Base-by-base conservation (phyloP, 169 alveolate genomes). In the Plasmodium fragile region DNA sequence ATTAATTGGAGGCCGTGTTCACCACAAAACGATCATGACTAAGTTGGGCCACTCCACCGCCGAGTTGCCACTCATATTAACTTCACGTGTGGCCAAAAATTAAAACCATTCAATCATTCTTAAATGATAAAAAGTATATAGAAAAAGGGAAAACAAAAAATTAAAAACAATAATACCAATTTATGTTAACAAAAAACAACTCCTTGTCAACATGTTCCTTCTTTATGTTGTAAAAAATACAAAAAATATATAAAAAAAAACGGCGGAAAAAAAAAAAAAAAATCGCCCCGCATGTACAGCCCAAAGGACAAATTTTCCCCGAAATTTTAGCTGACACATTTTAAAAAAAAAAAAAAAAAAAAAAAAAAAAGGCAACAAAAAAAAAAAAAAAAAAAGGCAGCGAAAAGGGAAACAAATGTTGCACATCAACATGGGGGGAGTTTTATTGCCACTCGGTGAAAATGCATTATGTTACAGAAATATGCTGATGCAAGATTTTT, bases 271-370 rank as follows among this genome's bases (percentile, higher is more conserved):
- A 81, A 8, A 52, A 32, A 81, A 30, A 79, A 18, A 45, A 3
- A 45, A 49, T 41, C 4, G 25, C 79, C n/a, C 13, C 22, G 34
- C 22, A 16, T 75, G 53, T 78, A 59, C 53, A 78, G 39, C 45
- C 53, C n/a, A 18, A 34, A 78, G n/a, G n/a, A 36, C 41, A 78
- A 10, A 36, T 39, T n/a, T 78, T n/a, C 39, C n/a, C 83, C 69
- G 28, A 25, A 16, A 65, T 65, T 0, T 16, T 28, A 49, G 83
- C 25, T 43, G 55, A 78, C 83, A 30, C 83, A 78, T 78, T 78
- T 78, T 4, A 25, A 78, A 78, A 78, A 77, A 77, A 77, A 77
- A 77, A 77, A 41, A 77, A 39, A 79, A 79, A 18, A 79, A 49
- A 49, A 49, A 45, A 45, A 45, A 45, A 11, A 4, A 18, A 4